phyloP scores from a whole-genome alignment of 495 filamentous ascomycete genomes.

The Extremus antarcticus region DNA sequence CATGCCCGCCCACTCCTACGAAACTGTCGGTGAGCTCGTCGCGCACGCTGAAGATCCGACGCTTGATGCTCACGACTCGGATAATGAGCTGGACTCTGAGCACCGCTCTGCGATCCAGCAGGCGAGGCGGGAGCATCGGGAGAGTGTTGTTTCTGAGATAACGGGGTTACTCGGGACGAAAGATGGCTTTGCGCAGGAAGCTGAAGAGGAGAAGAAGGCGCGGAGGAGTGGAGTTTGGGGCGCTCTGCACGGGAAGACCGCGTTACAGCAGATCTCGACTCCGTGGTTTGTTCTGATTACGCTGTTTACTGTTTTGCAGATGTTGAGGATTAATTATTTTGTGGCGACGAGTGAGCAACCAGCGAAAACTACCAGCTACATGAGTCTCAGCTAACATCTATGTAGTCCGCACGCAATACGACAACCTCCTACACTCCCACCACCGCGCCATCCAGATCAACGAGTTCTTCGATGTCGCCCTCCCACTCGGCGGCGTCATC shows the following conservation, averaged over 20 bases:
- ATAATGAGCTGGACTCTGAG: slow-evolving; percentile 31
- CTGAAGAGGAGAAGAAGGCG: slow-evolving; percentile 49
- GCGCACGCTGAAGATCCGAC: slow-evolving; percentile 50
- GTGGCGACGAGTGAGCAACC: slow-evolving; percentile 87
- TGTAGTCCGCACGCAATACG: slow-evolving; percentile 79
- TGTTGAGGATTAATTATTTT: slow-evolving; percentile 96
- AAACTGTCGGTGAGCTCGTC: slow-evolving; percentile 76
- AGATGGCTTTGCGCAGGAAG: slow-evolving; percentile 42
- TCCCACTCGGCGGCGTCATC: slow-evolving; percentile 76
- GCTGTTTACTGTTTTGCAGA: slow-evolving; percentile 78
- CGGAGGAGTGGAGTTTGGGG: slow-evolving; percentile 73
- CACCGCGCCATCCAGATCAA: slow-evolving; percentile 58
- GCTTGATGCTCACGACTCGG: slow-evolving; percentile 33
- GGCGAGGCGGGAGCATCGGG: slow-evolving; percentile 50
- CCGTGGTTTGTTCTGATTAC: slow-evolving; percentile 86
- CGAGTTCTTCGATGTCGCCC: slow-evolving; percentile 74
- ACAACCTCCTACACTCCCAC: slow-evolving; percentile 54
- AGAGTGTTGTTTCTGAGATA: slow-evolving; percentile 60
- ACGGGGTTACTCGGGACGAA: slow-evolving; percentile 56
- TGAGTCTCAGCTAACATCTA: no score
- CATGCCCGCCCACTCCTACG: slow-evolving; percentile 75
- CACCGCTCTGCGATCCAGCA: slow-evolving; percentile 26
- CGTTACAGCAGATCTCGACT: slow-evolving; percentile 60
- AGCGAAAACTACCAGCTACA: no score
- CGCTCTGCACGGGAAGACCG: slow-evolving; percentile 66